Conservation (phyloP, 148 eudicot genomes). For the Camellia japonica region DNA sequence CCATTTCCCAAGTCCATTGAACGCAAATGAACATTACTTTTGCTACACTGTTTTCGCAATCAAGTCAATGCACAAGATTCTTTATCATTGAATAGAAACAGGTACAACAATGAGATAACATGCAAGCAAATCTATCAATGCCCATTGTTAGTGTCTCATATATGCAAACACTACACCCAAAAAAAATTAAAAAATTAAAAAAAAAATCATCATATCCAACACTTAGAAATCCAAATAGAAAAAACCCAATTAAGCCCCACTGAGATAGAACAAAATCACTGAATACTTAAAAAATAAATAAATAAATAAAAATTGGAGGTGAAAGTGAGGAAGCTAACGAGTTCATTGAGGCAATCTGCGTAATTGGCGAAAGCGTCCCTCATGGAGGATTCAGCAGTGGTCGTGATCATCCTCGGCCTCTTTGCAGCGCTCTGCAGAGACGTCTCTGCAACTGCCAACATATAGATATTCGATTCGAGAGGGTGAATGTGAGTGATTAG, state of each 20-base stretch:
- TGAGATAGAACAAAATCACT: background rate
- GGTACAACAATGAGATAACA: background rate
- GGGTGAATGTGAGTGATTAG: background rate
- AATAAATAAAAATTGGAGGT: background rate
- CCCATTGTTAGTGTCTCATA: no score
- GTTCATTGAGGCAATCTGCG: constrained; percentile 71
- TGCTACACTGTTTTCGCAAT: background rate
- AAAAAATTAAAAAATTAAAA: background rate
- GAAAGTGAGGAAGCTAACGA: constrained; percentile 34
- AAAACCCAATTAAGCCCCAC: background rate
- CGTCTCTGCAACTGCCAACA: constrained; percentile 40
- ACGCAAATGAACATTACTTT: no score
- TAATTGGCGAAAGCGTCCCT: constrained; percentile 56
- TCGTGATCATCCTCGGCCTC: constrained; percentile 57
- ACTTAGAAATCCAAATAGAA: background rate
- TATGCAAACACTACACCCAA: background rate
- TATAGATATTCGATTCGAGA: background rate
- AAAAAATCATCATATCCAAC: background rate
- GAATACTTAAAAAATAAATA: no score
- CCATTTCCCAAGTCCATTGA: no score
- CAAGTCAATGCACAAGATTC: background rate
- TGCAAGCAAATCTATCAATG: background rate
- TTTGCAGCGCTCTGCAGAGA: constrained; percentile 49
- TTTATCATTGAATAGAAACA: background rate
- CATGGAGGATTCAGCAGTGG: constrained; percentile 39